phyloP scores from a whole-genome alignment of 2,329 filamentous ascomycete species.

The Blumeriella jaapii region DNA sequence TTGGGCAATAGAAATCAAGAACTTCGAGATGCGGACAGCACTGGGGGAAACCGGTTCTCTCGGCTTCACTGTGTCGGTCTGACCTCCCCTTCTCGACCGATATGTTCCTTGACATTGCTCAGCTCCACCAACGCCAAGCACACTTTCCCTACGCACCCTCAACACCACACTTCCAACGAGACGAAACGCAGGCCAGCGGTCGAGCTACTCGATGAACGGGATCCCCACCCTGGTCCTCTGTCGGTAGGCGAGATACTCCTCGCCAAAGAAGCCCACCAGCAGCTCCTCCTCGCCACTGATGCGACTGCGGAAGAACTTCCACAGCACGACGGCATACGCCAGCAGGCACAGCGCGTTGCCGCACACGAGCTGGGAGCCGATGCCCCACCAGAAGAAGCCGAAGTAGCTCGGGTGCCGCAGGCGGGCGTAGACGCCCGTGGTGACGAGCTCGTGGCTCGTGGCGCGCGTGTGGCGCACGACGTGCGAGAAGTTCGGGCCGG shows the following conservation, averaged over 20 bases:
- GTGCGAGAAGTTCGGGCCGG: slow-evolving; percentile 87
- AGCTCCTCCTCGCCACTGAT: slow-evolving; percentile 71
- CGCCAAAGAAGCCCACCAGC: slow-evolving; percentile 70
- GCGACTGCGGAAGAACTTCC: slow-evolving; percentile 69
- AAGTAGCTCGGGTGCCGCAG: slow-evolving; percentile 89
- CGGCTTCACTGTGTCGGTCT: no score
- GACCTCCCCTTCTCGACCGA: no score
- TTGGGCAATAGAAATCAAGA: no score
- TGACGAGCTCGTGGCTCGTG: slow-evolving; percentile 67
- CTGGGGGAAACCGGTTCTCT: no score
- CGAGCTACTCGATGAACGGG: slow-evolving; percentile 49
- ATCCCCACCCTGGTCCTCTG: slow-evolving; percentile 65
- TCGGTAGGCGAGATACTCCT: slow-evolving; percentile 68
- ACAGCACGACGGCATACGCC: slow-evolving; percentile 64
- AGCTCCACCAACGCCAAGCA: no score
- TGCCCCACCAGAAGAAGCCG: slow-evolving; percentile 95
- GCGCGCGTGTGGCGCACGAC: slow-evolving; percentile 63
- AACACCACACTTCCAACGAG: background rate
- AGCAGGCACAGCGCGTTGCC: slow-evolving; percentile 73
- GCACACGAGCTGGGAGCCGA: slow-evolving; percentile 86
- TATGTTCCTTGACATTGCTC: no score
- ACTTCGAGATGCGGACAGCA: no score
- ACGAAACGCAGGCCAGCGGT: background rate
- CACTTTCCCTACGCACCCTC: no score
- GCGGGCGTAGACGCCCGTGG: slow-evolving; percentile 62